phyloP scores from a whole-genome alignment of 2,329 filamentous ascomycete species.

The Aspergillus quadricinctus region DNA sequence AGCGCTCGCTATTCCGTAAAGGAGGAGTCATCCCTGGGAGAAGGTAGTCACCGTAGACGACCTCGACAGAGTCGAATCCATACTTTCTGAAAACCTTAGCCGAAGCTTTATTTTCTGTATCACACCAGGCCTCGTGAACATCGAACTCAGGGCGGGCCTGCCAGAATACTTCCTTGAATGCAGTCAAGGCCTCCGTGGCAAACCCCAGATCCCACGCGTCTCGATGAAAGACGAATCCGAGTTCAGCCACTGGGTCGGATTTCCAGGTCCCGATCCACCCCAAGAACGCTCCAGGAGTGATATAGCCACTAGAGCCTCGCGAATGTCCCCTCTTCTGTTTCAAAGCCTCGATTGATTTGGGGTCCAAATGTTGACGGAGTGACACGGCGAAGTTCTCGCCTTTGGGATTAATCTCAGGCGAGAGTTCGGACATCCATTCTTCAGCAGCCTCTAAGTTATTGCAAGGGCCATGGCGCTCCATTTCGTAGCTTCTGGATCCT shows the following conservation, averaged over 20 bases:
- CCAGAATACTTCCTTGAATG: slow-evolving; percentile 9
- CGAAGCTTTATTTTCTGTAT: background rate
- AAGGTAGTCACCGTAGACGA: background rate
- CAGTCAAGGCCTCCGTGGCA: slow-evolving; percentile 13
- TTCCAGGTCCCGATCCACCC: slow-evolving; percentile 12
- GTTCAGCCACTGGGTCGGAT: slow-evolving; percentile 6
- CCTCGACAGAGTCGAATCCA: background rate
- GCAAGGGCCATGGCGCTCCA: slow-evolving; percentile 15
- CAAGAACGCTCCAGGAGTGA: slow-evolving; percentile 6
- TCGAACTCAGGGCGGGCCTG: background rate
- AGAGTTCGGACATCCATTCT: slow-evolving; percentile 11
- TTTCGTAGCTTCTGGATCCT: slow-evolving; percentile 12
- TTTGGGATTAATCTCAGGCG: slow-evolving; percentile 2
- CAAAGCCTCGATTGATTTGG: background rate
- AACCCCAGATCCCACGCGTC: slow-evolving; percentile 13
- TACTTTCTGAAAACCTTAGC: background rate
- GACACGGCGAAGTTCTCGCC: slow-evolving; percentile 14
- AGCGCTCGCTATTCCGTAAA: background rate
- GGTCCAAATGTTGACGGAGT: slow-evolving; percentile 6
- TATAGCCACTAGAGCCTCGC: background rate
- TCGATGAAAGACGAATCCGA: slow-evolving; percentile 14
- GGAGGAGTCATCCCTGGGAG: background rate
- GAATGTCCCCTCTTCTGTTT: background rate
- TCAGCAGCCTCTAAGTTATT: slow-evolving; percentile 7
- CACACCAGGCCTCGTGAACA: slow-evolving; percentile 2